Evolutionary conservation across 2,329 filamentous ascomycete species (phyloP), one percentile per base, ranked within the genome.

Genomic region (Fonsecaea pugnacius): DNA sequence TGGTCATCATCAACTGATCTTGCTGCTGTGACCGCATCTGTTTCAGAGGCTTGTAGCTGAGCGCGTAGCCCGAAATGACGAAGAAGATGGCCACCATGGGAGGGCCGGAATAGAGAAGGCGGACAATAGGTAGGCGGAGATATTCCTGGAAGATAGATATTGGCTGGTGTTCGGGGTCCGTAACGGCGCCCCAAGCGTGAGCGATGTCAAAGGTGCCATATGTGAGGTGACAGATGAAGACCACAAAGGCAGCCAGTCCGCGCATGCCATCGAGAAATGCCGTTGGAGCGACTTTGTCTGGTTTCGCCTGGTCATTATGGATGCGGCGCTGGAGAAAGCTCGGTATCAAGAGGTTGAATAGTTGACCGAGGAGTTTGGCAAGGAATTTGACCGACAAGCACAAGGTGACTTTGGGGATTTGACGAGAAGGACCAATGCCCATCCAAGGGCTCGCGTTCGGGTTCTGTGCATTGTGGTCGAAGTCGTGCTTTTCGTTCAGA

Each of bases 31-130:
- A 74, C 38, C 75, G 76, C 59, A 79, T 77, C 40, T 74, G 71
- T 65, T 75, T 79, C 59, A 79, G 65, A 3, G 77, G 77, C 62
- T 77, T 78, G 62, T 77, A 77, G 32, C 78, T 79, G 53, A 82
- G 73, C n/a, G 80, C 79, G 62, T 82, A 82, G 58, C 79, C 80
- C 8, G 78, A 81, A 30, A 82, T 76, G 36, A 82, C 76, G 68
- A 82, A 82, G 72, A 82, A 82, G 40, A 81, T 77, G 52, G 76
- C 75, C 14, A 82, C 79, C 63, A 70, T 70, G 9, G 69, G 69
- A 14, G 69, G 69, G 4, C 69, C 69, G 24, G 65, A 68, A 35
- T 70, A 70, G n/a, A 70, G 55, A 6, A 70, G 60, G 27, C 69
- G 65, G 27, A 70, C 57, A 5, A 69, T 62, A 1, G 69, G 69